Evolutionary conservation across 768 basidiomycete genomes (phyloP), one percentile per base, ranked within the genome.

Genomic region (Boletus subparvulus): DNA sequence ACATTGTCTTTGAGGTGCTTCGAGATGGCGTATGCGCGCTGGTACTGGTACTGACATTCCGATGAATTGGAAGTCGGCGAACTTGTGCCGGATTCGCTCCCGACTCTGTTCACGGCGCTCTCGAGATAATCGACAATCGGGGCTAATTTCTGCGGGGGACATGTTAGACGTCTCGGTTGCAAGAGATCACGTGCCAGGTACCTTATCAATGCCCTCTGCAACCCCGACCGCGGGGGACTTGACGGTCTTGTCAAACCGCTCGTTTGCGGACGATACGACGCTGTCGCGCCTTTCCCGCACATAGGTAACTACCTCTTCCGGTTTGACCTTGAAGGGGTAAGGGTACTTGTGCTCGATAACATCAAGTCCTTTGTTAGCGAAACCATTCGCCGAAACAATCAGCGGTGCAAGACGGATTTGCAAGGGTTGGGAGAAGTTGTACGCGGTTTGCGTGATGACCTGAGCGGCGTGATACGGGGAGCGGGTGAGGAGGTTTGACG

Each of bases 81-180:
- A 32, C 81, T 74, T 8, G 77, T 68, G 17, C 76, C 76, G 35
- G 80, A 78, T 47, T 83, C 80, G 45, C 76, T 74, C 45, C 72
- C 68, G 8, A 73, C 69, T 9, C 71, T 75, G 69, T 82, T 80
- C 52, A 87, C 80, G 12, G 83, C 82, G 21, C 74, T 77, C 68
- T 87, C 84, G 52, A 92, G 75, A 62, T 83, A 85, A 66, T 92
- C 82, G 35, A 93, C 83, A 48, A 92, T 75, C 42, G 91, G 90
- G n/a, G 87, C 69, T 63, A 92, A 83, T 62, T 79, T 77, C 88
- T 90, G 61, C 4, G 58, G 19, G 28, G 30, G 41, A n/a, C 1
- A 5, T 47, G 53, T 69, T 51, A 69, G 35, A 30, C 26, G 47
- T 46, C 51, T 51, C 47, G 30, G 61, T 41, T 55, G 35, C 41